Base-by-base conservation (phyloP, 2,329 filamentous ascomycete species). In the Ophiocordyceps camponoti-floridani region DNA sequence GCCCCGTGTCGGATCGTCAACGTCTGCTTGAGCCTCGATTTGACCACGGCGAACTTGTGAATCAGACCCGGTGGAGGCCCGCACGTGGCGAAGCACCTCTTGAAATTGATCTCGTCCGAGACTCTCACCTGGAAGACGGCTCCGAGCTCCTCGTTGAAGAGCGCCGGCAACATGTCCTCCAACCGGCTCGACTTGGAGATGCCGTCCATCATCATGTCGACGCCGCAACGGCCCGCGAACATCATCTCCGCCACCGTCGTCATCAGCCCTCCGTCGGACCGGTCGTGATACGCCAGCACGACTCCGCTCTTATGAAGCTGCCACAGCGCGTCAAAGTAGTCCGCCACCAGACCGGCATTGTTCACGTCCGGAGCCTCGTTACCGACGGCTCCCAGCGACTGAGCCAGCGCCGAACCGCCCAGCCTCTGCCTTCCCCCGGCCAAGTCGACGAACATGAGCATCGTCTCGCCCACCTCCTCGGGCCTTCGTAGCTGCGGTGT, bases 121-220 rank as follows among this genome's bases (percentile, higher is more conserved):
- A 85, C 87, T 53, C 84, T 81, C 44, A 96, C 79, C 62, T 98
- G 91, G 78, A 96, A 96, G 30, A 96, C 82, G 14, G 88, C 89
- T 50, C 91, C 91, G 18, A 96, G 76, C 60, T 96, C 91, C 62
- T 96, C 91, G 60, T 88, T 95, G 75, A 98, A 96, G 18, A 98
- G 73, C 0, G 82, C 75, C 46, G 86, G 77, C 8, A 94, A 66
- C 16, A 93, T 63, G 54, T 78, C 68, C 1, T 78, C 70, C 41
- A 75, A 66, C 10, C 72, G 72, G 40, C 79, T 70, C 23, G 75
- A 77, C 47, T 75, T 77, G 27, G 73, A 65, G 37, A 87, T 69
- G 45, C 73, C 75, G 57, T 95, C 88, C 46, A 95, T 69, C 70
- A 84, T 82, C 47, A 96, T 70, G 52, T 93, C 84, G 28, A 86